Percentiles rank a stretch among this genome's conserved stretches.
Evolutionary conservation across 2,329 filamentous ascomycete genomes (phyloP).

Genomic region (Alternaria infectoria): DNA sequence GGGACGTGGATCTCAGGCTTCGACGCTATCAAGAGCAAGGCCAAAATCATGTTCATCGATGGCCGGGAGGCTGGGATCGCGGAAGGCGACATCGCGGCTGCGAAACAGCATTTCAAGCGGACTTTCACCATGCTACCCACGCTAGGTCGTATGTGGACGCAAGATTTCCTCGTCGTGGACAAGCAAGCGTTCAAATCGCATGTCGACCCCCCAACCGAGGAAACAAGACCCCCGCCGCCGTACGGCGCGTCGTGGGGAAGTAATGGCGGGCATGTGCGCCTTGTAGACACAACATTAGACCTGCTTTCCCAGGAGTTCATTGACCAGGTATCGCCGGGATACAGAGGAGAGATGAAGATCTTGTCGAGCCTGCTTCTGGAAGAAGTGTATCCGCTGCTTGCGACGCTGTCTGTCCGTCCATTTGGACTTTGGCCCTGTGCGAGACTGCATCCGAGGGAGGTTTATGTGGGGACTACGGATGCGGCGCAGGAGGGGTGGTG

Average conservation of each 20-base stretch:
- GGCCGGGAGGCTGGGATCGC: conserved; percentile 21
- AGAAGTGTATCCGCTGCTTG: conserved; percentile 1
- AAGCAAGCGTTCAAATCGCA: conserved; percentile 13
- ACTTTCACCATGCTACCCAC: conserved; percentile 10
- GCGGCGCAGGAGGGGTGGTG: conserved; percentile 17
- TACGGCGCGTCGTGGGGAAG: background rate
- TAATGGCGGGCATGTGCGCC: background rate
- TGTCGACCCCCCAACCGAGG: background rate
- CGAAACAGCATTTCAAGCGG: conserved; percentile 15
- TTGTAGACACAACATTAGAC: background rate
- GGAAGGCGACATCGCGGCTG: conserved; percentile 25
- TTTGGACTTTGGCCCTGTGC: conserved; percentile 18
- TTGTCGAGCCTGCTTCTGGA: background rate
- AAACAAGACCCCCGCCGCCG: background rate
- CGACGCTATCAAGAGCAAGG: conserved; percentile 5
- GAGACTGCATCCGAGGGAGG: conserved; percentile 16
- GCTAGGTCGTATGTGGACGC: conserved; percentile 16
- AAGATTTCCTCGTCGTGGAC: conserved; percentile 24
- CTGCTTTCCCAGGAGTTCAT: background rate
- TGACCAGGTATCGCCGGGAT: background rate
- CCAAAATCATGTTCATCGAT: conserved; percentile 14
- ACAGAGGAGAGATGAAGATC: background rate
- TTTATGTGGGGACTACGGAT: conserved; percentile 22
- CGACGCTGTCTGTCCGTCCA: conserved; percentile 5
- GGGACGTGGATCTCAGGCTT: conserved; percentile 5